Conservation (phyloP, 768 basidiomycete species). For the Lactifluus pinguis region DNA sequence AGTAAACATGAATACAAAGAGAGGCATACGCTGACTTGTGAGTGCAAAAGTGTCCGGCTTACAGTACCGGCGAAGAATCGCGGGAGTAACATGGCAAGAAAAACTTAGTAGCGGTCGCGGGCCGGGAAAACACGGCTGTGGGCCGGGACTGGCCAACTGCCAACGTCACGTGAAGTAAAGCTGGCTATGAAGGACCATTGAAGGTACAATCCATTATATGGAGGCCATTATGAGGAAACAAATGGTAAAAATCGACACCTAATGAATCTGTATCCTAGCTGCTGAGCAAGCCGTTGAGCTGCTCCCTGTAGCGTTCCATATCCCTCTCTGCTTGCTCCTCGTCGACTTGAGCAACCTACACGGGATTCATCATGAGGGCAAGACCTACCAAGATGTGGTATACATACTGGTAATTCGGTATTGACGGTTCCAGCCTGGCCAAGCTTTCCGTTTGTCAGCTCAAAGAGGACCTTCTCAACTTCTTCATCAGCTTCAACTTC, state of each 20-base stretch:
- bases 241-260: background rate
- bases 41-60: conserved; percentile 40
- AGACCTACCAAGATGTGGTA: background rate
- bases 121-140: background rate
- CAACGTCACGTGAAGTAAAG: background rate
- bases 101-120: conserved; percentile 1
- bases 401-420: conserved; percentile 66
- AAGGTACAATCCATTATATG: background rate
- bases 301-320: conserved; percentile 85
- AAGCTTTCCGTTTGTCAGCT: conserved; percentile 93
- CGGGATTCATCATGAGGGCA: background rate
- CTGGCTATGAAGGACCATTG: too few species aligned
- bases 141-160: background rate
- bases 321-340: conserved; percentile 81
- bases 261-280: conserved; percentile 27
- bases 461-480: conserved; percentile 92
- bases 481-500: conserved; percentile 97
- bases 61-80: conserved; percentile 48
- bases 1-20: background rate
- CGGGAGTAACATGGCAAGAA: conserved; percentile 45
- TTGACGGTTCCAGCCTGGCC: conserved; percentile 72
- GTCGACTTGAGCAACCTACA: conserved; percentile 52
- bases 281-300: conserved; percentile 81
- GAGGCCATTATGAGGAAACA: background rate
- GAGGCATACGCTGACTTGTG: conserved; percentile 35